A percentile compares a stretch with the other conserved stretches of the same genome.
Conservation (phyloP, 805 yeast genomes). For the Lachancea waltii region DNA sequence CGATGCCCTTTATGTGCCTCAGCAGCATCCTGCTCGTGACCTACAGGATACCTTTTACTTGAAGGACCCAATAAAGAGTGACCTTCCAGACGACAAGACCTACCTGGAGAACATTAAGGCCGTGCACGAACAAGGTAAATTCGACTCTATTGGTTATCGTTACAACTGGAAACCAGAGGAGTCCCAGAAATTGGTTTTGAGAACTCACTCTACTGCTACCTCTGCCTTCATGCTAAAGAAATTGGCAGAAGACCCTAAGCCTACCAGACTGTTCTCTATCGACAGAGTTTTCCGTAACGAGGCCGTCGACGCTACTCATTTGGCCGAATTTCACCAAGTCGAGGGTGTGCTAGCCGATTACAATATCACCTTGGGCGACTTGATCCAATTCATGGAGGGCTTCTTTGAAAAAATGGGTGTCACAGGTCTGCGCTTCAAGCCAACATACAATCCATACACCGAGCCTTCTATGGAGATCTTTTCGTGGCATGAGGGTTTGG, state of each 20-base stretch:
- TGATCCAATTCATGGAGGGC: conserved; percentile 96
- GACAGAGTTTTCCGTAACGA: conserved; percentile 99
- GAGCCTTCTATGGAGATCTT: conserved; percentile 98
- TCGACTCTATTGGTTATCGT: conserved; percentile 95
- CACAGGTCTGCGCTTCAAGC: conserved; percentile 88
- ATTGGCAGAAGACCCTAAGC: conserved; percentile 82
- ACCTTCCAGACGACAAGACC: conserved; percentile 70
- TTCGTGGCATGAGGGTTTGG: conserved; percentile 91
- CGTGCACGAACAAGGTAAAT: conserved; percentile 86
- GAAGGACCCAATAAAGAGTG: conserved; percentile 83
- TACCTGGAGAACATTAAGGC: conserved; percentile 72
- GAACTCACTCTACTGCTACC: conserved; percentile 97
- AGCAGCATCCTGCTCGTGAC: conserved; percentile 99
- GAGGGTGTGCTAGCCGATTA: conserved; percentile 99
- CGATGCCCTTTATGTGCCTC: conserved; percentile 94
- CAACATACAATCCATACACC: conserved; percentile 98
- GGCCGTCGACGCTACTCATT: conserved; percentile 98
- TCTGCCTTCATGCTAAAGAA: conserved; percentile 82
- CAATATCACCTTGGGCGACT: conserved; percentile 87
- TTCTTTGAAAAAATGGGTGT: conserved; percentile 98
- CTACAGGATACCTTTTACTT: conserved; percentile 97
- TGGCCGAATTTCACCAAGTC: conserved; percentile 98
- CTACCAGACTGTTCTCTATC: conserved; percentile 87
- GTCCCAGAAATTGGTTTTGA: conserved; percentile 81
- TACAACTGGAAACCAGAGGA: conserved; percentile 95